Base-by-base conservation (phyloP, 768 basidiomycete genomes). In the Pisolithus orientalis region DNA sequence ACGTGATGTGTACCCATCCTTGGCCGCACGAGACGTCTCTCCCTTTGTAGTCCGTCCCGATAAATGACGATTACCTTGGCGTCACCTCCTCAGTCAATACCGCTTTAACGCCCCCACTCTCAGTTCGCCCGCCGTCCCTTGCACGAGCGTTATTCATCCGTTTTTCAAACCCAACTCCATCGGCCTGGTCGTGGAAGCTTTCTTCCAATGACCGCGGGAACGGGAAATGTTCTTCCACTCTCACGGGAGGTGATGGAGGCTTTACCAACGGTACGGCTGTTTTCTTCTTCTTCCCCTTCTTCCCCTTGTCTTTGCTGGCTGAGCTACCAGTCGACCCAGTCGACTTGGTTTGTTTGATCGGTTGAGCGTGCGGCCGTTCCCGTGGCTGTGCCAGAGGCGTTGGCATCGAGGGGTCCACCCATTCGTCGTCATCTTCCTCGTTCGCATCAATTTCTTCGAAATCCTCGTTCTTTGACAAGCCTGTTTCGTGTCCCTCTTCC, bases 71-170 rank as follows among this genome's bases (percentile, higher is more conserved):
- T 29, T 28, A 46, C 55, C 43, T 62, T 55, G 63, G 21, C 56
- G 55, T 44, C 32, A 53, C 53, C 27, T 66, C 69, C 58, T 78
- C 72, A 57, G 79, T 76, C 64, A 84, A 65, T 44, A 90, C 75
- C 10, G 85, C 89, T 61, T 81, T 84, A 29, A 91, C 86, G n/a
- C 89, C 89, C 2, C 88, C 88, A 61, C 88, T 91, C 71, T 89
- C 86, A 55, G 89, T 91, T 59, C 88, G 73, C 38, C 89, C 89
- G 3, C 89, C 88, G 66, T 90, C 86, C 52, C 87, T 75, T 45
- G 83, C 89, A 39, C 85, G 78, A 27, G 83, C 78, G 3, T 77
- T 83, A 62, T 87, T 83, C 86, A 90, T 87, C 70, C 85, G 74
- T 53, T 61, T 69, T 54, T 66, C 68, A 69, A 73, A 56, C 65